Evolutionary conservation across 1,139 yeast species (phyloP).

Genomic region (Tardiomyces depauwii): DNA sequence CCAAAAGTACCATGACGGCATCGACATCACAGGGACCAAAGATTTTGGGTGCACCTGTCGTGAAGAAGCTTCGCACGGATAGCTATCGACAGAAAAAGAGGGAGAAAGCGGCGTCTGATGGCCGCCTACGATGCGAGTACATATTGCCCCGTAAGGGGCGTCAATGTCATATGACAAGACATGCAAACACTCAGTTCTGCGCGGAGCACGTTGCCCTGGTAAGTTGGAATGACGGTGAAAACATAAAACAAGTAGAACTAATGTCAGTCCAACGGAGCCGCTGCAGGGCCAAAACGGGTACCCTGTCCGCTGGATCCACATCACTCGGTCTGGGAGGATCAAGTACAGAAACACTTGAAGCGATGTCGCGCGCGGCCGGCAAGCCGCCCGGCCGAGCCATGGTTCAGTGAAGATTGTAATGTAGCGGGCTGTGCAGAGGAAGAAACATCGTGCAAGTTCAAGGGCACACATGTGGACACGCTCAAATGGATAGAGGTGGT

Average conservation of each 20-base stretch:
- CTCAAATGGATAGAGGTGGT: conserved; percentile 28
- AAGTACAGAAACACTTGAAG: conserved; percentile 43
- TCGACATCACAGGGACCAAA: too few species aligned
- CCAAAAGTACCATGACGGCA: too few species aligned
- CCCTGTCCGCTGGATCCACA: conserved; percentile 70
- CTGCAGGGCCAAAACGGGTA: conserved; percentile 35
- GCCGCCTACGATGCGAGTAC: conserved; percentile 34
- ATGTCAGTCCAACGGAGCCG: conserved; percentile 9
- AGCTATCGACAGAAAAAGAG: background rate
- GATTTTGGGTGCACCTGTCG: too few species aligned
- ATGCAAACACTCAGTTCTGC: conserved; percentile 41
- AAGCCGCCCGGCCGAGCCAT: conserved; percentile 26
- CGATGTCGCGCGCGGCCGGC: conserved; percentile 43
- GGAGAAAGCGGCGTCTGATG: background rate
- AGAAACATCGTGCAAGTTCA: background rate
- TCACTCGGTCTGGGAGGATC: conserved; percentile 60
- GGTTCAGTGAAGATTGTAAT: conserved; percentile 37
- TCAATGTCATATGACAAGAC: conserved; percentile 52
- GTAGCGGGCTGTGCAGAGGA: conserved; percentile 5
- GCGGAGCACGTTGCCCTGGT: conserved; percentile 40
- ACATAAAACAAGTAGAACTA: too few species aligned
- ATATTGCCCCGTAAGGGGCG: conserved; percentile 37
- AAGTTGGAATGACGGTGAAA: too few species aligned
- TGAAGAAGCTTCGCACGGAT: too few species aligned
- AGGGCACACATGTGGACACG: conserved; percentile 8